phyloP scores from a whole-genome alignment of 108 stramenopile genomes.

The Cyclotella baltica region DNA sequence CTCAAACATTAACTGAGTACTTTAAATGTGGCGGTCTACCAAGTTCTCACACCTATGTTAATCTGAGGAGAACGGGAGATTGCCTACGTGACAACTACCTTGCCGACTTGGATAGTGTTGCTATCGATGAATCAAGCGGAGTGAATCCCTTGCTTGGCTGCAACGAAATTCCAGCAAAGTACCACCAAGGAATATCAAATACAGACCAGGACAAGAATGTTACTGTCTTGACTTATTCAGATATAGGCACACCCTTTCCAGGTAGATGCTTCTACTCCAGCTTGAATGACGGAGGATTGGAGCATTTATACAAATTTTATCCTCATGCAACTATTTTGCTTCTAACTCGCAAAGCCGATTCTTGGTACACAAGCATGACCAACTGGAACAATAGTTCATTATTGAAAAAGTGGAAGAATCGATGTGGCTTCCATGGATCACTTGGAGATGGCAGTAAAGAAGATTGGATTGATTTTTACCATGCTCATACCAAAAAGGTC shows the following conservation, averaged over 20 bases:
- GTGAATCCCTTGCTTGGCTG: background rate
- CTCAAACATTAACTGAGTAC: conserved; percentile 13
- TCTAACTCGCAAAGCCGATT: conserved; percentile 15
- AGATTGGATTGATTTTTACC: conserved; percentile 32
- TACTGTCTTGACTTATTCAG: conserved; percentile 13
- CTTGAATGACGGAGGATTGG: conserved; percentile 41
- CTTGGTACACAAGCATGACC: conserved; percentile 15
- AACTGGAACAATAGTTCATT: conserved; percentile 10
- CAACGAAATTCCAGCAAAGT: background rate
- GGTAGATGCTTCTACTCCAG: conserved; percentile 36
- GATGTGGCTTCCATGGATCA: conserved; percentile 15
- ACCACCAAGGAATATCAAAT: background rate
- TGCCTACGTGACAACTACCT: conserved; percentile 31
- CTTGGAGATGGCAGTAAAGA: conserved; percentile 4
- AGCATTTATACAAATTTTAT: conserved; percentile 32
- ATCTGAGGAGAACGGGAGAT: conserved; percentile 21
- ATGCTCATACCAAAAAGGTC: conserved; percentile 26
- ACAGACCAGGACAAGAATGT: conserved; percentile 4
- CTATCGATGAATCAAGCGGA: background rate
- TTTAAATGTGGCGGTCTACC: conserved; percentile 14
- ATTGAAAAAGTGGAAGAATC: conserved; percentile 17
- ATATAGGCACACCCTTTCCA: conserved; percentile 34
- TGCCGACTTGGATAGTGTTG: background rate
- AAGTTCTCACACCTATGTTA: conserved; percentile 14
- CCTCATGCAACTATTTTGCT: conserved; percentile 40